Evolutionary conservation across 1,139 yeast genomes (phyloP).

Genomic region (Blastobotrys proliferans): DNA sequence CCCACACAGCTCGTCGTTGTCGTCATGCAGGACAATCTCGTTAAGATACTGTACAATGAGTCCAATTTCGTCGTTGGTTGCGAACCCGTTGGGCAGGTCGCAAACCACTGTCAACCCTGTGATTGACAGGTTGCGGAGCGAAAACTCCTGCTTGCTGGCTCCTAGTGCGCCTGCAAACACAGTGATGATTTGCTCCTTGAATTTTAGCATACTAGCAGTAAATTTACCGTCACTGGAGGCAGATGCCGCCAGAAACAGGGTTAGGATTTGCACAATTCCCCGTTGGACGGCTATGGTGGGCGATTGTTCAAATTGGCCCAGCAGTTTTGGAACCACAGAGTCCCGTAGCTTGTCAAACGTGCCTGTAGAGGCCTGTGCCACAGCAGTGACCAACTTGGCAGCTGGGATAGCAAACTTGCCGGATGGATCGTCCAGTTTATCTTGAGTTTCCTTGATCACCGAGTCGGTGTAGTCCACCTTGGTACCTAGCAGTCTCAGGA

Average conservation of each 20-base stretch:
- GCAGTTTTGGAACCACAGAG: constrained; percentile 37
- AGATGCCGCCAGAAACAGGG: constrained; percentile 43
- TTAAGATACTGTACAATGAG: constrained; percentile 64
- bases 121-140: constrained; percentile 62
- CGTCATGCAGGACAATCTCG: constrained; percentile 51
- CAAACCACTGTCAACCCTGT: constrained; percentile 58
- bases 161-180: constrained; percentile 63
- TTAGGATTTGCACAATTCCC: constrained; percentile 50
- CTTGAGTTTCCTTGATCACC: constrained; percentile 53
- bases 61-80: constrained; percentile 52
- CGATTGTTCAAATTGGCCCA: constrained; percentile 29
- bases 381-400: constrained; percentile 42
- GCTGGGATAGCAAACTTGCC: constrained; percentile 44
- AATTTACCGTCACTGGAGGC: neutral
- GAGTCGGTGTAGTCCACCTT: constrained; percentile 26
- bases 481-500: constrained; percentile 43
- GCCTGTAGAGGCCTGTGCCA: constrained; percentile 44
- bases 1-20: constrained; percentile 34
- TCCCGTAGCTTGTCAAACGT: constrained; percentile 47
- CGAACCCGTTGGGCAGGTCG: constrained; percentile 41
- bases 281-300: constrained; percentile 55
- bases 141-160: constrained; percentile 61
- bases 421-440: constrained; percentile 47
- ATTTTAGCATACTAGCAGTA: constrained; percentile 19
- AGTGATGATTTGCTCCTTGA: constrained; percentile 64